Evolutionary conservation across 1,284 basidiomycete genomes (phyloP), one percentile per base, ranked within the genome.

Genomic region (Leccinum solheimii): DNA sequence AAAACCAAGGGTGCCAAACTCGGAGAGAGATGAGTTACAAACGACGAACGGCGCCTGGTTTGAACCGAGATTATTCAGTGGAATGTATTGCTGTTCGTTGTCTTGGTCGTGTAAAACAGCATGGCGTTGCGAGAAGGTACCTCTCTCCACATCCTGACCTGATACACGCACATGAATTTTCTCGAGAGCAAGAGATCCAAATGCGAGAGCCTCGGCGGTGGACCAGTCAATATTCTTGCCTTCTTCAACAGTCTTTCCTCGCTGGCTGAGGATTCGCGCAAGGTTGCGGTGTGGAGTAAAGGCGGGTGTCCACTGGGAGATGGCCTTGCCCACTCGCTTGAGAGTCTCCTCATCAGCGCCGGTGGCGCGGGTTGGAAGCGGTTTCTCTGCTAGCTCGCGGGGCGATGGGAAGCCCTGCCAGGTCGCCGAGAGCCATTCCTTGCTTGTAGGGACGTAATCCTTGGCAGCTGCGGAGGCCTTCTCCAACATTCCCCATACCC

Each of bases 321-420:
- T 91, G 57, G 86, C 86, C 75, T 91, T 88, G 62, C 97, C 97
- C 68, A 99, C 83, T 67, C 88, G 85, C 78, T 90, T 86, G 66
- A 99, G 88, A n/a, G 82, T 87, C 19, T 88, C 87, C 68, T 86
- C 85, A 27, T 91, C 84, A 30, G 90, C 79, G 64, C 97, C 97
- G 3, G 97, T 99, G 51, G 88, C 80, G 63, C 92, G 91, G 26
- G 94, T 92, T 54, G 96, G 95, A 36, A 99, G 85, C 27, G 94
- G 90, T 72, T 92, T 85, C 77, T 98, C 95, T 53, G 95, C 94
- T 53, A 99, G 86, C 78, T 98, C 90, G 76, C 94, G 94, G 59
- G 97, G 97, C 8, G 93, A 94, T 3, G 97, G 97, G 90, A 99
- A 99, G 26, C 97, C 97, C 64, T 94, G 94, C 97, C 97, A 99